These are phyloP conservation scores for Leccinum longicurvipes DNA, from an alignment of 768 basidiomycete species.

Conservation along the genomic window DNA sequence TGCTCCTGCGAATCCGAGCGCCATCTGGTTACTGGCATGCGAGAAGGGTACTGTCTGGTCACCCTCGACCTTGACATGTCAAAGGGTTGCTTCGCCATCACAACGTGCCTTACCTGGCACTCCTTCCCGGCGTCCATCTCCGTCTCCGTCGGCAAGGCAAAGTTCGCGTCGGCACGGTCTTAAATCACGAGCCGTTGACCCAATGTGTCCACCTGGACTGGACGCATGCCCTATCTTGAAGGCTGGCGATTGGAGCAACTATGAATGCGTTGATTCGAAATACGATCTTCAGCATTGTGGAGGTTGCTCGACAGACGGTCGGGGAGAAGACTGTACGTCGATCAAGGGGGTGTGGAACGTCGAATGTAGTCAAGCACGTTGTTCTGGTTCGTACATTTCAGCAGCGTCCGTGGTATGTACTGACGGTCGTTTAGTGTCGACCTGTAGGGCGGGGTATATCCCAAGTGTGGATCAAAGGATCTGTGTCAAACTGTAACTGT, in stretches of 20 bases:
- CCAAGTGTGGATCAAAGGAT: constrained; percentile 12
- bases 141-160: constrained; percentile 32
- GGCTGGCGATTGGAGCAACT: constrained; percentile 39
- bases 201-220: constrained; percentile 49
- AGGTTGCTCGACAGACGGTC: constrained; percentile 62
- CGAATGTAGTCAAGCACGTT: constrained; percentile 57
- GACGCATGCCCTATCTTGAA: constrained; percentile 56
- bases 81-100: constrained; percentile 29
- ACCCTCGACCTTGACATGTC: constrained; percentile 39
- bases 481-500: constrained; percentile 11
- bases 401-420: neutral
- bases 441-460: constrained; percentile 13
- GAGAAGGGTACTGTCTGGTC: constrained; percentile 46
- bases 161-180: constrained; percentile 25
- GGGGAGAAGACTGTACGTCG: constrained; percentile 68
- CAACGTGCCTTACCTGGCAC: neutral
- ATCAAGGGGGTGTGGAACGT: constrained; percentile 68
- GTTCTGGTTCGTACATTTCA: constrained; percentile 42
- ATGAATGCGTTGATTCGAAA: constrained; percentile 61
- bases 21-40: constrained; percentile 29
- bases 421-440: constrained; percentile 9
- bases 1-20: constrained; percentile 11
- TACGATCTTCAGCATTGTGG: constrained; percentile 72
- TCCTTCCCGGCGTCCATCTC: constrained; percentile 32
- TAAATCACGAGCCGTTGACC: constrained; percentile 32